These are phyloP conservation scores for Seminavis robusta DNA, from an alignment of 108 stramenopile genomes.

Conservation along the genomic window DNA sequence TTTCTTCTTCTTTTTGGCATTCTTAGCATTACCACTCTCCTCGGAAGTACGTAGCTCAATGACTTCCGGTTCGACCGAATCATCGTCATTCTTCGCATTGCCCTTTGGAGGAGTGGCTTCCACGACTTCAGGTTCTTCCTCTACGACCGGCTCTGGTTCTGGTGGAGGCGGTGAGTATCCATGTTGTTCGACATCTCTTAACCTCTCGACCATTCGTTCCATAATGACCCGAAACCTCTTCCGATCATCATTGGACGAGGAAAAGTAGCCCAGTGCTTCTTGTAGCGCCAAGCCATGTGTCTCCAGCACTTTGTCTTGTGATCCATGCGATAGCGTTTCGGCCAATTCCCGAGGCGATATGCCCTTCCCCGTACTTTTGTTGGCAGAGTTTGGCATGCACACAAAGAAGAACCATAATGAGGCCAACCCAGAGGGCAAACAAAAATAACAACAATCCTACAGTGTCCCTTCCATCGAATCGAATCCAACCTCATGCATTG, in stretches of 20 bases:
- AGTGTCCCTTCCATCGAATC: neutral
- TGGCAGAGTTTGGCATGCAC: neutral
- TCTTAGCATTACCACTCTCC: neutral
- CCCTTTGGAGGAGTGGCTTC: neutral
- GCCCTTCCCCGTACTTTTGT: conserved; percentile 35
- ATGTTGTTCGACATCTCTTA: conserved; percentile 35
- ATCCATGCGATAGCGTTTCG: conserved; percentile 27
- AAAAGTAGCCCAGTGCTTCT: conserved; percentile 42
- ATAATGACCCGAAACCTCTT: conserved; percentile 36
- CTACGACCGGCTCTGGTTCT: conserved; percentile 1
- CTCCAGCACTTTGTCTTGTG: conserved; percentile 40
- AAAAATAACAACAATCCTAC: conserved; percentile 4
- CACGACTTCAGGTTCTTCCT: conserved; percentile 6
- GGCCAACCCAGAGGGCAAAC: neutral
- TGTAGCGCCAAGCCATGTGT: conserved; percentile 55
- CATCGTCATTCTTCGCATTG: conserved; percentile 12
- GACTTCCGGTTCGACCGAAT: neutral
- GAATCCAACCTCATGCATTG: conserved; percentile 7
- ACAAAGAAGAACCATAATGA: neutral
- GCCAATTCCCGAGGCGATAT: conserved; percentile 62
- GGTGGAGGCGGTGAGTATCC: neutral
- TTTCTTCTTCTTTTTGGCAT: conserved; percentile 27
- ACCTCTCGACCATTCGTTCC: conserved; percentile 24
- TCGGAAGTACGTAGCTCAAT: neutral
- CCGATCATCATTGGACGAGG: conserved; percentile 30